Conservation (phyloP, 2,329 filamentous ascomycete genomes). For the Neonectria faginata region DNA sequence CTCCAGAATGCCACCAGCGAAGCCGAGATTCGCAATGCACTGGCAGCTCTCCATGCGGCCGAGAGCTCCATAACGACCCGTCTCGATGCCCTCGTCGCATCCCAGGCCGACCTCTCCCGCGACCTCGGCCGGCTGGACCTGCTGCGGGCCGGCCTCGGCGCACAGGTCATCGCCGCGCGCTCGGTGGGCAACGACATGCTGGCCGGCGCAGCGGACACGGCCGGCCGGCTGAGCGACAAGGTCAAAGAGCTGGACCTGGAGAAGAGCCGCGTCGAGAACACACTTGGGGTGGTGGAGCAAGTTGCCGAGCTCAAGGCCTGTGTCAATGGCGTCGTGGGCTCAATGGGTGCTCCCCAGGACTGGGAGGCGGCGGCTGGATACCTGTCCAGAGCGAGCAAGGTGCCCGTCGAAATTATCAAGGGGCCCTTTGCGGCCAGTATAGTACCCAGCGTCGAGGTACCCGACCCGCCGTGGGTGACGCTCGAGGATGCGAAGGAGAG, state of each 20-base stretch:
- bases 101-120: conserved; percentile 86
- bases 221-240: conserved; percentile 84
- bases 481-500: conserved; percentile 89
- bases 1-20: conserved; percentile 80
- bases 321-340: conserved; percentile 91
- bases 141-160: conserved; percentile 86
- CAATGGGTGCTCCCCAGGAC: conserved; percentile 97
- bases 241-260: conserved; percentile 91
- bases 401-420: conserved; percentile 83
- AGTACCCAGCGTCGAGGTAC: conserved; percentile 95
- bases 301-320: conserved; percentile 97
- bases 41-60: conserved; percentile 79
- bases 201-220: conserved; percentile 84
- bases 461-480: conserved; percentile 88
- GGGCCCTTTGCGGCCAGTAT: conserved; percentile 91
- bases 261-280: conserved; percentile 90
- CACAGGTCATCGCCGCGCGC: conserved; percentile 86
- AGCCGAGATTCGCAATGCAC: conserved; percentile 81
- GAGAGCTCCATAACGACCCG: conserved; percentile 80
- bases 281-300: conserved; percentile 91
- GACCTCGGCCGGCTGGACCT: conserved; percentile 90
- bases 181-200: conserved; percentile 92
- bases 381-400: conserved; percentile 82
- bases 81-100: conserved; percentile 81
- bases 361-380: conserved; percentile 98